Percentiles rank a stretch among this genome's conserved stretches.
Evolutionary conservation across 2,329 filamentous ascomycete species (phyloP).

Genomic region (Pseudogymnoascus pannorum): DNA sequence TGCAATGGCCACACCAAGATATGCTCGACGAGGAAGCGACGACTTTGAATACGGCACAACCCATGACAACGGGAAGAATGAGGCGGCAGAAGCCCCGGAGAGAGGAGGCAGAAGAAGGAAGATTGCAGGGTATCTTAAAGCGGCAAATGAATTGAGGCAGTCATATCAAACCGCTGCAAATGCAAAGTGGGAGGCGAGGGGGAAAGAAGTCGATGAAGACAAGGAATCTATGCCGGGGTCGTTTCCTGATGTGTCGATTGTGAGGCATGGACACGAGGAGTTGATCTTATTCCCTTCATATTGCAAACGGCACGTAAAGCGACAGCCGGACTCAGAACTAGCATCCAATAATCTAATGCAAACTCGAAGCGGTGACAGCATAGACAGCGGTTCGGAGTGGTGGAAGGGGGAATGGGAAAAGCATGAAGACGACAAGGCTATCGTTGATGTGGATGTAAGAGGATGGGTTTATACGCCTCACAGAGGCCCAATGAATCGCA

Average conservation of each 20-base stretch:
- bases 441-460: constrained; percentile 89
- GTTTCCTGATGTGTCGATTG: constrained; percentile 80
- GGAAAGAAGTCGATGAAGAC: constrained; percentile 38
- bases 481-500: constrained; percentile 73
- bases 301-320: constrained; percentile 46
- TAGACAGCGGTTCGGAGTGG: constrained; percentile 59
- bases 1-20: constrained; percentile 28
- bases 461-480: constrained; percentile 93
- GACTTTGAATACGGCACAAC: constrained; percentile 14
- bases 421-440: constrained; percentile 71
- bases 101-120: constrained; percentile 69
- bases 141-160: constrained; percentile 65
- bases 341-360: constrained; percentile 23
- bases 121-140: constrained; percentile 65
- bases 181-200: constrained; percentile 37
- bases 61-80: constrained; percentile 21
- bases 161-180: constrained; percentile 50
- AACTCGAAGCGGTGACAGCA: constrained; percentile 31
- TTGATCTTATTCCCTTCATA: constrained; percentile 96
- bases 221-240: constrained; percentile 57
- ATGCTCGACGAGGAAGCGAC: constrained; percentile 15
- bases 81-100: constrained; percentile 36
- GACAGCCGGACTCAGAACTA: constrained; percentile 25
- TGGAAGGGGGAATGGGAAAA: constrained; percentile 74
- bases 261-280: constrained; percentile 74